Evolutionary conservation across 1,284 basidiomycete genomes (phyloP).

Genomic region (Porogramme epimiltina): DNA sequence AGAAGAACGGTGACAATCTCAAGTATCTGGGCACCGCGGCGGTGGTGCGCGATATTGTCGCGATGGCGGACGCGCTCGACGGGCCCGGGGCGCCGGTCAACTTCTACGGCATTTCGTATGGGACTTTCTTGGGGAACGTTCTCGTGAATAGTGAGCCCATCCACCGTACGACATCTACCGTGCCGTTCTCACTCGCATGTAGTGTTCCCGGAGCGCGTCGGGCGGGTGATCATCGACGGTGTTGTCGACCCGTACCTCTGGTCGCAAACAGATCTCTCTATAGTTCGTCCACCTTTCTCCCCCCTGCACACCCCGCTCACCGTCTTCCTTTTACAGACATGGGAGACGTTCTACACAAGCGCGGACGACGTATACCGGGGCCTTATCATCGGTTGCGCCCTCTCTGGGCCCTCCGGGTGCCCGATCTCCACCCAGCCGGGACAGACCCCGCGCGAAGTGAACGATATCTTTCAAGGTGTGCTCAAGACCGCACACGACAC

Average conservation of each 20-base stretch:
- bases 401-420: conserved; percentile 13
- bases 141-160: conserved; percentile 19
- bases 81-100: conserved; percentile 15
- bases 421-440: conserved; percentile 5
- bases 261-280: conserved; percentile 1
- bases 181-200: not conserved
- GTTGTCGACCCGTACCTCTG: conserved; percentile 6
- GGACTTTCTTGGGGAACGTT: conserved; percentile 16
- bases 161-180: not conserved
- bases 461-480: conserved; percentile 9
- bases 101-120: conserved; percentile 17
- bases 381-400: conserved; percentile 16
- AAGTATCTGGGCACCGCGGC: conserved; percentile 19
- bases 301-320: not conserved
- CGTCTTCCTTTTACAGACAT: not conserved
- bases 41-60: conserved; percentile 19
- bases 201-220: conserved; percentile 22
- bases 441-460: conserved; percentile 3
- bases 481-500: conserved; percentile 9
- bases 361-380: conserved; percentile 10
- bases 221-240: conserved; percentile 15
- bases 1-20: conserved; percentile 2
- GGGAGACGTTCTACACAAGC: not conserved
- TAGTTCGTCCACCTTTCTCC: conserved; percentile 1
- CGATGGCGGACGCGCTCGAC: conserved; percentile 21